Evolutionary conservation across 2,329 filamentous ascomycete genomes (phyloP), one percentile per base, ranked within the genome.

Genomic region (Aureobasidium musti): DNA sequence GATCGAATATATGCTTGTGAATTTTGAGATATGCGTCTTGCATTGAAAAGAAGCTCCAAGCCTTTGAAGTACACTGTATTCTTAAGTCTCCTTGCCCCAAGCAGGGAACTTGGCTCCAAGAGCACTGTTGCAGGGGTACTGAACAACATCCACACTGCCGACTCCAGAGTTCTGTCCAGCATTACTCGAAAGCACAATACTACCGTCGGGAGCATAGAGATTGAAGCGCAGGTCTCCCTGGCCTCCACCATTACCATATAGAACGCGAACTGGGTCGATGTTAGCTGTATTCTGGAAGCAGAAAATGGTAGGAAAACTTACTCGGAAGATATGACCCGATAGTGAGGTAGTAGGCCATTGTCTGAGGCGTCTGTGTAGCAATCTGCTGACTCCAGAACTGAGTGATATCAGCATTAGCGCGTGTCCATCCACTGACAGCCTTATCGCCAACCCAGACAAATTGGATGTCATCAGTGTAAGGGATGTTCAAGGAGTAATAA

Each of bases 401-500:
- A 5, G 45, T 49, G 26, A 69, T 50, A 52, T 69, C 67, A 60
- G 49, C 56, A 50, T 69, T 69, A 23, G 67, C 23, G 6, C 68
- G 33, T 11, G n/a, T 65, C 68, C 68, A 69, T 28, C 68, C 68
- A 5, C 43, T 59, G 19, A 67, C 52, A 26, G 68, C 68, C 37
- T 68, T 67, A 17, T 43, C 57, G 56, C 68, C 68, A 19, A 69
- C 28, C 68, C 68, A 69, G 11, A 69, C 43, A 21, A 68, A 45
- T n/a, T 54, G 43, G 11, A 68, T 65, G 56, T 69, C 68, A 49
- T 69, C 68, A 7, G 67, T 54, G 49, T 69, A 69, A 7, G 67
- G 67, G 21, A 68, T 63, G 35, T 69, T 68, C 43, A 69, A 60
- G n/a, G 26, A 49, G 64, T 69, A 69, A 41, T 64, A 66, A 45